phyloP scores from a whole-genome alignment of 2,329 filamentous ascomycete species.

The Pestalotiopsis sp. region DNA sequence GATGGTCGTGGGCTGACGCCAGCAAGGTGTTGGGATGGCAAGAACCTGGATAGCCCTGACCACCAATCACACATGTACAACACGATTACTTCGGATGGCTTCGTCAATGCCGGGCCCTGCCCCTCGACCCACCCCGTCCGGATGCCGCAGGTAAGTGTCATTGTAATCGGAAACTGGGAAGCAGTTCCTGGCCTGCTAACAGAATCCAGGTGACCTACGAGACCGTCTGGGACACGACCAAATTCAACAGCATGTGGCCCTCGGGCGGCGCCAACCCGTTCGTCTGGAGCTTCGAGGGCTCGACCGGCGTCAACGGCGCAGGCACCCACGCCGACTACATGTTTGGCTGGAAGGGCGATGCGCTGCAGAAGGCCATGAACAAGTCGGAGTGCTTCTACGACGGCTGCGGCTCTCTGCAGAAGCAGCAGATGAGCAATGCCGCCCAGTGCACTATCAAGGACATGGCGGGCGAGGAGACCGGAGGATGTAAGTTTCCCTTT shows the following conservation, averaged over 20 bases:
- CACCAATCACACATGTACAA: conserved; percentile 39
- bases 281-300: conserved; percentile 26
- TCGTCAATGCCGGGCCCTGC: conserved; percentile 32
- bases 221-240: conserved; percentile 43
- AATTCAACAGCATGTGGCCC: conserved; percentile 38
- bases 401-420: conserved; percentile 29
- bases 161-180: neutral
- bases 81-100: conserved; percentile 29
- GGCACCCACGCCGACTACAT: conserved; percentile 40
- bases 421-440: conserved; percentile 26
- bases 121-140: conserved; percentile 40
- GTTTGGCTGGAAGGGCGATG: conserved; percentile 35
- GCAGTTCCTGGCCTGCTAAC: neutral
- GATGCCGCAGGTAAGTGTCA: conserved; percentile 42
- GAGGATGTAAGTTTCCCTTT: conserved; percentile 24
- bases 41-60: conserved; percentile 47
- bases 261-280: conserved; percentile 34
- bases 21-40: conserved; percentile 47
- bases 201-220: conserved; percentile 34
- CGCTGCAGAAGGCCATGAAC: conserved; percentile 33
- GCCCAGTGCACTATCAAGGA: conserved; percentile 25
- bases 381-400: conserved; percentile 32
- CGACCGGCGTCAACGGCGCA: conserved; percentile 31
- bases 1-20: neutral
- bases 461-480: conserved; percentile 25